These are phyloP conservation scores for Tillandsia leiboldiana DNA, from an alignment of 176 grass and related monocot species.

Conservation along the genomic window DNA sequence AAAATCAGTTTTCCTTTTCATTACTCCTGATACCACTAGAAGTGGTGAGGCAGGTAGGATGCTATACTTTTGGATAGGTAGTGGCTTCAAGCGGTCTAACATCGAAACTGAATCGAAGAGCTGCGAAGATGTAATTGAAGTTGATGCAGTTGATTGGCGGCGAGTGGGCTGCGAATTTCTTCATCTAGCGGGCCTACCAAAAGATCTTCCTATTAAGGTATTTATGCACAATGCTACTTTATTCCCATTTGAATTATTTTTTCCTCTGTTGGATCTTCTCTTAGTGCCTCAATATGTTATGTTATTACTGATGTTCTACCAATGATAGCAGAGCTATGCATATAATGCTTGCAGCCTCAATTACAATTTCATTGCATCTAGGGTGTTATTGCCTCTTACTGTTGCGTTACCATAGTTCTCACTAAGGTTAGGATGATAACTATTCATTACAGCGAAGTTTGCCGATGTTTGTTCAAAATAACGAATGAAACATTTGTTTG, in stretches of 20 bases:
- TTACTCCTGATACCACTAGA: slow-evolving; percentile 45
- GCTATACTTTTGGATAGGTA: slow-evolving; percentile 67
- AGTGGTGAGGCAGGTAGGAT: slow-evolving; percentile 32
- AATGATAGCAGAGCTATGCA: not conserved
- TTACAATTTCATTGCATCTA: not conserved
- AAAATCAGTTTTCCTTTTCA: slow-evolving; percentile 73
- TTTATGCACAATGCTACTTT: not conserved
- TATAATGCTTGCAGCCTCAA: not conserved
- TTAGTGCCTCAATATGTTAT: not conserved
- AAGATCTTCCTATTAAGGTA: slow-evolving; percentile 66
- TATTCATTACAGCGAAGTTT: not conserved
- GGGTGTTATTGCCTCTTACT: not conserved
- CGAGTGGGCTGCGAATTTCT: slow-evolving; percentile 53
- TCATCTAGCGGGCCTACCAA: slow-evolving; percentile 38
- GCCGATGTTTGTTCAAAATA: not conserved
- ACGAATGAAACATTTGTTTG: not conserved
- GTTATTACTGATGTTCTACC: not conserved
- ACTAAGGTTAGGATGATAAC: not conserved
- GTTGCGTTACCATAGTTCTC: not conserved
- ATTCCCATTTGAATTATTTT: not conserved
- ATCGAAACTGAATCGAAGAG: slow-evolving; percentile 19
- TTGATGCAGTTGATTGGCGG: slow-evolving; percentile 57
- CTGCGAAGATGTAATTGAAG: not conserved
- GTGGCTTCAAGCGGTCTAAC: slow-evolving; percentile 34
- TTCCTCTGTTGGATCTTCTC: too few relatives aligned